These are phyloP conservation scores for Vachellia collinsii DNA, from an alignment of 306 rosid species.

Conservation along the genomic window DNA sequence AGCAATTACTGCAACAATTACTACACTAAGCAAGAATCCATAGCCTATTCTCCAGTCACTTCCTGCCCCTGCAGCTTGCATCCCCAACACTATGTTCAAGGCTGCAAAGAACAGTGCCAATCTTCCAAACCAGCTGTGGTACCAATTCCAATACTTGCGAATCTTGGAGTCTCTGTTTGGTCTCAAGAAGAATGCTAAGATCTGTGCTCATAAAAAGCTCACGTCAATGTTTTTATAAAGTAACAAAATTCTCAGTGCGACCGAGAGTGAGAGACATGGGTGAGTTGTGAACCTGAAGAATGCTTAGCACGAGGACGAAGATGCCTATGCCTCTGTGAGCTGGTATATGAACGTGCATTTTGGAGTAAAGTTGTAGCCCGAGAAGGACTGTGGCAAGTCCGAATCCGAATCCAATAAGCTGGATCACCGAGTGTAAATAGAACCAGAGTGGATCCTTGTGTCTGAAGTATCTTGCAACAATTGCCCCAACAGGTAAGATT, in stretches of 20 bases:
- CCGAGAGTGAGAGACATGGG: neutral
- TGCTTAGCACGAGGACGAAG: constrained; percentile 77
- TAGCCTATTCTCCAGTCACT: constrained; percentile 81
- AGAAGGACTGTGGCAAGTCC: constrained; percentile 81
- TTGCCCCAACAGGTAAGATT: constrained; percentile 87
- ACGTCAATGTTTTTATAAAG: neutral
- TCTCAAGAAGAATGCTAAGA: constrained; percentile 79
- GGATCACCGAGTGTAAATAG: constrained; percentile 81
- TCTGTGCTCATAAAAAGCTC: constrained; percentile 46
- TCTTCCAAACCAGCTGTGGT: constrained; percentile 92
- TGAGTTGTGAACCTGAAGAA: constrained; percentile 80
- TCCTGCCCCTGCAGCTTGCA: constrained; percentile 81
- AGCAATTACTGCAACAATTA: constrained; percentile 64
- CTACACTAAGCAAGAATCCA: constrained; percentile 71
- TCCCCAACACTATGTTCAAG: constrained; percentile 83
- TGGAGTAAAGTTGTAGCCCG: constrained; percentile 76
- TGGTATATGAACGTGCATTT: constrained; percentile 64
- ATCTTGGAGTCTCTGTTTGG: constrained; percentile 75
- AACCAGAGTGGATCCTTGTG: constrained; percentile 94
- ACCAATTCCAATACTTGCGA: constrained; percentile 86
- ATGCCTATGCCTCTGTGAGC: constrained; percentile 93
- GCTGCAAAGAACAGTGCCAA: constrained; percentile 85
- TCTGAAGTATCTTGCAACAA: constrained; percentile 87
- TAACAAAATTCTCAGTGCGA: neutral
- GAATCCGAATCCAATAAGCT: constrained; percentile 75